Base-by-base conservation (phyloP, 1,284 basidiomycete species). In the Meira miltonrushii region DNA sequence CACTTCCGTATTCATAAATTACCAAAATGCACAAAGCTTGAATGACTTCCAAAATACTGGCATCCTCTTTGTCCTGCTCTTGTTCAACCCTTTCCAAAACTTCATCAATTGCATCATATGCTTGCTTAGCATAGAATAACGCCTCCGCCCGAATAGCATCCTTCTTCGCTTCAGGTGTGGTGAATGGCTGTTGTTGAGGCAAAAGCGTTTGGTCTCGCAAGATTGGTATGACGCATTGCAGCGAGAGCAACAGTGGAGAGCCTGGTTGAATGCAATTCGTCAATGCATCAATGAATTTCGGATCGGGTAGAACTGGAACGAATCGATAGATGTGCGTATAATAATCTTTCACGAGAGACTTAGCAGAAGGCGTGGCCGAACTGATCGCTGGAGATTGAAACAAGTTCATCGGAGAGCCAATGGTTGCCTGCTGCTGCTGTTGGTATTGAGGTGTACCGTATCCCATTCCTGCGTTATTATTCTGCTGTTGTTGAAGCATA, bases 251-350 rank as follows among this genome's bases (percentile, higher is more conserved):
- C 53, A 74, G 68, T 37, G 69, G 58, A 23, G 67, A 70, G n/a
- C 67, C 62, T 17, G 68, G 59, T 7, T 58, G 46, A 57, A 65
- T 66, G 50, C 50, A 58, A 28, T 49, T 54, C 49, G 63, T 50
- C n/a, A 72, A 48, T 23, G 58, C 51, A 37, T 68, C 63, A 44
- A 72, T 49, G 41, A 70, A 61, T 51, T 55, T 58, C 43, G 71
- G 67, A 3, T 66, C 59, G 0, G 65, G 67, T 23, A 71, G 48
- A 13, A 74, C 63, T 1, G 71, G 70, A 15, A 74, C 67, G 64
- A 74, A 74, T 48, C 71, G 68, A 54, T 74, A 72, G 17, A 74
- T 62, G 47, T 67, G 66, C 58, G 64, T 67, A 58, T 72, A 74
- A 61, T 67, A 74, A n/a, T 72, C 69, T 38, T 55, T 56, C 19